Percentiles rank a stretch among this genome's conserved stretches.
Evolutionary conservation across 495 filamentous ascomycete genomes (phyloP).

Genomic region (Arthonia radiata): DNA sequence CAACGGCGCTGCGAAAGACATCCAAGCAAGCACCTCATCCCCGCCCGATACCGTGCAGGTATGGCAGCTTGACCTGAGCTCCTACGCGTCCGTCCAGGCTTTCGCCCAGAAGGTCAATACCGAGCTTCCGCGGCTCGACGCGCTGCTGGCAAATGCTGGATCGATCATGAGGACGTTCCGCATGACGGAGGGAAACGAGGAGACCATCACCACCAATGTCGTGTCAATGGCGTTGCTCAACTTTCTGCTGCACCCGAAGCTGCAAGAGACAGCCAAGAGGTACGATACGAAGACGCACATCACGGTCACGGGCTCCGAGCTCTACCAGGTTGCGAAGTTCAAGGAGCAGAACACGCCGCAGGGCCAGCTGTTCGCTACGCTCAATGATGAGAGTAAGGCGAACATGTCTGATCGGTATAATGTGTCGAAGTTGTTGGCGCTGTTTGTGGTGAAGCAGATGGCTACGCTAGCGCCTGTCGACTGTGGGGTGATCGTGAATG

Average conservation of each 20-base stretch:
- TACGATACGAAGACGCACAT: slow-evolving; percentile 1
- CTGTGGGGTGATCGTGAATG: too few species aligned
- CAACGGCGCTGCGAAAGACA: background rate
- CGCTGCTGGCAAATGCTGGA: slow-evolving; percentile 2
- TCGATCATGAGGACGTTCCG: background rate
- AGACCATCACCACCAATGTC: slow-evolving; percentile 3
- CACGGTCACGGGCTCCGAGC: background rate
- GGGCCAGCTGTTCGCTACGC: slow-evolving; percentile 12
- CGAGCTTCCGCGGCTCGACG: slow-evolving; percentile 2
- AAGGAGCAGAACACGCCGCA: too few species aligned
- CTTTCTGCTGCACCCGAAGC: slow-evolving; percentile 1
- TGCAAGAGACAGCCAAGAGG: slow-evolving; percentile 1
- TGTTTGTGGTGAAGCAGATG: slow-evolving; percentile 7
- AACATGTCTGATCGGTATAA: slow-evolving; percentile 14
- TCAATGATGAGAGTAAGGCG: slow-evolving; percentile 13
- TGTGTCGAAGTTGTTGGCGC: slow-evolving; percentile 12
- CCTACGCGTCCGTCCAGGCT: slow-evolving; percentile 1
- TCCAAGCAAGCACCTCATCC: too few species aligned
- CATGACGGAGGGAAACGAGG: slow-evolving; percentile 1
- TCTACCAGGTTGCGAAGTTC: background rate
- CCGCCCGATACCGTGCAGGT: slow-evolving; percentile 3
- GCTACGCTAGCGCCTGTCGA: too few species aligned
- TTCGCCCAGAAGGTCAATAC: slow-evolving; percentile 1
- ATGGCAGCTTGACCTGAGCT: slow-evolving; percentile 2
- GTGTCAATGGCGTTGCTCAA: slow-evolving; percentile 1